phyloP scores from a whole-genome alignment of 2,329 filamentous ascomycete genomes.

The Fusarium pseudocircinatum region DNA sequence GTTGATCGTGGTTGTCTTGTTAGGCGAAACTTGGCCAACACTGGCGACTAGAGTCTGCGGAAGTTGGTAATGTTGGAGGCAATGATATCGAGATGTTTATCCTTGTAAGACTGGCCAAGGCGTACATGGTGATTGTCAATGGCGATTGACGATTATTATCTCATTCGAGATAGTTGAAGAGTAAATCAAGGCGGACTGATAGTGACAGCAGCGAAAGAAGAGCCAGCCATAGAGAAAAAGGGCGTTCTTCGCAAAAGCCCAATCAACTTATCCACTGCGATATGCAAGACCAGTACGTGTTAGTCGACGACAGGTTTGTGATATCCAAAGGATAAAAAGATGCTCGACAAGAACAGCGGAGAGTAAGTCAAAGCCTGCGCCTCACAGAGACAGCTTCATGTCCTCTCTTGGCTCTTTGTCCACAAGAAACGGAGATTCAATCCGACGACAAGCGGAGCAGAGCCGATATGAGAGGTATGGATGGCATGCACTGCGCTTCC shows the following conservation, averaged over 20 bases:
- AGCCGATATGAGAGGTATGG: constrained; percentile 1
- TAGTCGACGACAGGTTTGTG: not conserved
- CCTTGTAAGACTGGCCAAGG: constrained; percentile 27
- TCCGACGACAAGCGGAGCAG: constrained; percentile 25
- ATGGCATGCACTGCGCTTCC: constrained; percentile 18
- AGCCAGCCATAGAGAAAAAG: not conserved
- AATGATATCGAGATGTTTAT: constrained; percentile 23
- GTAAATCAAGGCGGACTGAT: not conserved
- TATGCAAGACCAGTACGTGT: constrained; percentile 9
- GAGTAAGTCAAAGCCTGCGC: constrained; percentile 9
- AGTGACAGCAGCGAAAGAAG: not conserved
- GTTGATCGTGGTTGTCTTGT: not conserved
- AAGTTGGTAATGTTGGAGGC: constrained; percentile 8
- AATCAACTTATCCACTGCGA: not conserved
- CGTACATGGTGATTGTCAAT: constrained; percentile 36
- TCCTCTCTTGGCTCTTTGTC: constrained; percentile 1
- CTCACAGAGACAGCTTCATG: constrained; percentile 8
- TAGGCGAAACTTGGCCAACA: not conserved
- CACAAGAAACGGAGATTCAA: constrained; percentile 21
- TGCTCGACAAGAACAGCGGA: not conserved
- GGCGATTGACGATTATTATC: not conserved
- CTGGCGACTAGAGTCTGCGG: not conserved
- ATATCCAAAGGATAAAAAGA: constrained; percentile 10
- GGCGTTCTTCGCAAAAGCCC: not conserved
- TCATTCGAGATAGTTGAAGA: constrained; percentile 5